These are phyloP conservation scores for Stentor coeruleus DNA, from an alignment of 73 alveolate genomes.

Conservation along the genomic window DNA sequence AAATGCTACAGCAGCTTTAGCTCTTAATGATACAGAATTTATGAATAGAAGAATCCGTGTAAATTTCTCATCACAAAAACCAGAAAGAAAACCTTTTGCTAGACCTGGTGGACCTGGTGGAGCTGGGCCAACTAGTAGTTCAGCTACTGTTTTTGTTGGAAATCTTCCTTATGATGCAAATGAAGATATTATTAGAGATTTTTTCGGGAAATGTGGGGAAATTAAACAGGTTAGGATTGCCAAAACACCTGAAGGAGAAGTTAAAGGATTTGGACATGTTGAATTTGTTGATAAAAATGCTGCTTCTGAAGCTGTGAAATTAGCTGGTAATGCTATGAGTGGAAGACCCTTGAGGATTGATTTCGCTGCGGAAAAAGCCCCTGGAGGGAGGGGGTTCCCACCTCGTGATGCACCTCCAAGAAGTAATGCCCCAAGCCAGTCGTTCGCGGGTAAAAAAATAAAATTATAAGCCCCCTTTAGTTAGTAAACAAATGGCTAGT, in stretches of 20 bases:
- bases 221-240: conserved; percentile 78
- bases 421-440: conserved; percentile 15
- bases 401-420: conserved; percentile 42
- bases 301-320: conserved; percentile 67
- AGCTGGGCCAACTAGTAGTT: conserved; percentile 24
- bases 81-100: no score
- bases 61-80: conserved; percentile 44
- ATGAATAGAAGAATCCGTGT: conserved; percentile 56
- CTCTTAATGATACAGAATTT: conserved; percentile 44
- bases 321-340: conserved; percentile 63
- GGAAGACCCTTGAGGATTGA: conserved; percentile 83
- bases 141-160: conserved; percentile 76
- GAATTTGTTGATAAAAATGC: conserved; percentile 76
- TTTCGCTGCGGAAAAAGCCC: conserved; percentile 46
- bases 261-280: conserved; percentile 86
- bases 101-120: conserved; percentile 26
- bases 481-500: no score
- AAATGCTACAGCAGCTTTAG: conserved; percentile 44
- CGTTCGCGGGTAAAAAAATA: background rate
- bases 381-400: conserved; percentile 38
- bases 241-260: conserved; percentile 75
- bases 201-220: conserved; percentile 79
- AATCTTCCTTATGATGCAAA: conserved; percentile 73
- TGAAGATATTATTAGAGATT: conserved; percentile 62
- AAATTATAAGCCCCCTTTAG: background rate